Evolutionary conservation across 495 filamentous ascomycete genomes (phyloP).

Genomic region (Amphirosellinia nigrospora): DNA sequence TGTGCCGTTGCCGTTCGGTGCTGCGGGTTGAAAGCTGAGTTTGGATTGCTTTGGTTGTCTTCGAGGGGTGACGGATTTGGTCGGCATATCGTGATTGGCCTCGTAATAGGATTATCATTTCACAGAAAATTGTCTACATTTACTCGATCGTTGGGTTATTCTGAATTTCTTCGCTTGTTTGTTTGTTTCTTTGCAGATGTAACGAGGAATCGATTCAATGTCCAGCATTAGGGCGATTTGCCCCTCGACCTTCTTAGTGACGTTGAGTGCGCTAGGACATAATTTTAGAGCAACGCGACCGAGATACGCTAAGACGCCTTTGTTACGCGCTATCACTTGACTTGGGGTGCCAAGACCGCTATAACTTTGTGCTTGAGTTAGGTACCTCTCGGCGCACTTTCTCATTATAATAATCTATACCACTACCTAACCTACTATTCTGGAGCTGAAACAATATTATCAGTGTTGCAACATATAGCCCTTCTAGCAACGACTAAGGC

Average conservation of each 20-base stretch:
- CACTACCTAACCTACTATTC: no score
- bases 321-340: conserved; percentile 26
- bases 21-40: conserved; percentile 32
- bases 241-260: conserved; percentile 23
- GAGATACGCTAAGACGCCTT: conserved; percentile 9
- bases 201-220: background rate
- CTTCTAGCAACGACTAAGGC: background rate
- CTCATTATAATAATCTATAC: no score
- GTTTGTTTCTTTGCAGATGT: background rate
- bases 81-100: conserved; percentile 23
- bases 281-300: conserved; percentile 14
- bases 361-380: background rate
- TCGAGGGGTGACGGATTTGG: conserved; percentile 33
- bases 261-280: background rate
- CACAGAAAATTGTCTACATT: background rate
- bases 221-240: background rate
- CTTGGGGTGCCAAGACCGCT: background rate
- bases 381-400: no score
- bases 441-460: no score
- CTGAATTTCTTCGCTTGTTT: background rate
- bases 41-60: conserved; percentile 32
- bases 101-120: background rate
- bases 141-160: no score
- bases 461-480: background rate
- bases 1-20: conserved; percentile 15